phyloP scores from a whole-genome alignment of 345 rosid genomes.

The Diplotaxis tenuifolia region DNA sequence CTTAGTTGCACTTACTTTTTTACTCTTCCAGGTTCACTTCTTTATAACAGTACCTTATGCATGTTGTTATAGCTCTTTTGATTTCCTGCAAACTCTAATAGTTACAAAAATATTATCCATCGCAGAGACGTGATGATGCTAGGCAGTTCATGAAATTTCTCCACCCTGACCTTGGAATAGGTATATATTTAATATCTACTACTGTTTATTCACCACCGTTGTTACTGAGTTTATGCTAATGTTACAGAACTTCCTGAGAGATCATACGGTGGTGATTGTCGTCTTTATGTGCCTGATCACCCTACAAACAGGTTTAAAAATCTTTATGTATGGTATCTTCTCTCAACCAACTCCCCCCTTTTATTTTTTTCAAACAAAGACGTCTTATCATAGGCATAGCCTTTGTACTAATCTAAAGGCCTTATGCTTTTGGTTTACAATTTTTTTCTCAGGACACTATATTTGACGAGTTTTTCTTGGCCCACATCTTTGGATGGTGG shows the following conservation, averaged over 20 bases:
- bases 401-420: constrained; percentile 20
- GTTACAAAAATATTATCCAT: constrained; percentile 7
- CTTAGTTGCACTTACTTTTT: constrained; percentile 87
- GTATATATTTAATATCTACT: constrained; percentile 43
- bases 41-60: neutral
- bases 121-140: constrained; percentile 93
- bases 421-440: constrained; percentile 13
- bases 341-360: constrained; percentile 41
- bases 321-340: constrained; percentile 93
- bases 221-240: constrained; percentile 17
- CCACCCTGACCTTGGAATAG: constrained; percentile 93
- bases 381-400: constrained; percentile 15
- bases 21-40: constrained; percentile 89
- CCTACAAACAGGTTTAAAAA: constrained; percentile 98
- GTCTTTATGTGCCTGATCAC: constrained; percentile 79
- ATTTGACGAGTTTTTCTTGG: constrained; percentile 93
- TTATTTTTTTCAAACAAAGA: neutral
- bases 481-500: constrained; percentile 99
- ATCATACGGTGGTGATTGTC: constrained; percentile 97
- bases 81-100: constrained; percentile 37
- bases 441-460: constrained; percentile 61
- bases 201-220: neutral
- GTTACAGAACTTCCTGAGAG: constrained; percentile 94
- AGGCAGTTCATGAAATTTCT: constrained; percentile 98
- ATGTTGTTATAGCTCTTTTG: constrained; percentile 6